Base-by-base conservation (phyloP, 805 yeast genomes). In the Millerozyma miso region DNA sequence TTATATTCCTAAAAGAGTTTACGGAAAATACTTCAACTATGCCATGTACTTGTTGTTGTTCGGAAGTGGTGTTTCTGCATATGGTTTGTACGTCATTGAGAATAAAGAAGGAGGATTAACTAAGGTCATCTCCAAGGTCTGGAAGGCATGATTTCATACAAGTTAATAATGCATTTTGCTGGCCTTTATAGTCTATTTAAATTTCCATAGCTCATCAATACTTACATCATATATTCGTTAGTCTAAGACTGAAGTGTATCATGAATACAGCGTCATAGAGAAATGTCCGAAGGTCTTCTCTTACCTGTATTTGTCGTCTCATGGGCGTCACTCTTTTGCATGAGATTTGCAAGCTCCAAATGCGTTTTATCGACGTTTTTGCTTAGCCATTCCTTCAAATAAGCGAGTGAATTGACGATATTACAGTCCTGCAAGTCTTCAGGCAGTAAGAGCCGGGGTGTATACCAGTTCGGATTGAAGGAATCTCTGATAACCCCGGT, bases 1-100 rank as follows among this genome's bases (percentile, higher is more conserved):
- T 63, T 84, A 85, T 65, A 81, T 86, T 42, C 93, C 91, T 40
- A 68, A 69, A 58, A 77, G 91, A 68, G 86, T 81, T 31, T 86
- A 76, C 55, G 89, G 90, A 13, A 50, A 71, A 29, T 74, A 77
- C 74, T 87, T 84, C 64, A 72, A 68, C 44, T 62, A 60, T 45
- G 85, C 87, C 43, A 77, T 77, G 76, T 73, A 74, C 51, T 56
- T 81, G 38, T 70, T 86, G 56, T 70, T 80, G 32, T 59, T 80
- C 19, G 91, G 93, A 37, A 73, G 87, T 18, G 73, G 76, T 19
- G 63, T 84, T 33, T 79, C 83, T 14, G 77, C 80, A 17, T 86
- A 83, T 60, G 95, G 95, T 43, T 59, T 85, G 36, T 86, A 83
- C 61, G 69, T 75, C 46, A 67, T 85, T 44, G 93, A 85, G 63